A percentile compares a stretch with the other conserved stretches of the same genome.
These are phyloP conservation scores for Pseudoperonospora humuli DNA, from an alignment of 352 stramenopile species.

Conservation along the genomic window DNA sequence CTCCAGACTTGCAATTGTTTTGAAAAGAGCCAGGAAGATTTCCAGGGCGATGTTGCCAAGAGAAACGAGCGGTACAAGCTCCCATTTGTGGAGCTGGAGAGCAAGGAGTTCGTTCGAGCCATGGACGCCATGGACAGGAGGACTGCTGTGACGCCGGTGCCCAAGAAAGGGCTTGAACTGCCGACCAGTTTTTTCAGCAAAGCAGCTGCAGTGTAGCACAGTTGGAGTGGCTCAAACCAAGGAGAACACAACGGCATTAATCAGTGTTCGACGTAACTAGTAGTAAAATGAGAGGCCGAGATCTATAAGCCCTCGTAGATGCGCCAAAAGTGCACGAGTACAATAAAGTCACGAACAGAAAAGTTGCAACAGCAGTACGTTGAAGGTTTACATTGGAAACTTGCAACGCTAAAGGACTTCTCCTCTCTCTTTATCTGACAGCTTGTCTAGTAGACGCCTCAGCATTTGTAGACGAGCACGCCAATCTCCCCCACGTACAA, in stretches of 20 bases:
- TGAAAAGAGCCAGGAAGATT: neutral
- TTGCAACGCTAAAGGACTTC: neutral
- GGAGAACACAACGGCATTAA: neutral
- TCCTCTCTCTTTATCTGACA: neutral
- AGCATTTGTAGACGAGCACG: too few species aligned
- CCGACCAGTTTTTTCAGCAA: slow-evolving; percentile 9
- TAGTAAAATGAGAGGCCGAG: slow-evolving; percentile 5
- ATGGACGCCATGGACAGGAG: slow-evolving; percentile 22
- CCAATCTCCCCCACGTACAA: slow-evolving; percentile 90
- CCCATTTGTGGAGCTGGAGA: slow-evolving; percentile 28
- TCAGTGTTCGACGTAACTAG: slow-evolving; percentile 14
- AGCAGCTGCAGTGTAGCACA: slow-evolving; percentile 6
- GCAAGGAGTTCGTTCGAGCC: slow-evolving; percentile 23
- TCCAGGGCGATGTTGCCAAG: slow-evolving; percentile 2
- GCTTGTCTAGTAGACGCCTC: slow-evolving; percentile 1
- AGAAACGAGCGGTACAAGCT: slow-evolving; percentile 24
- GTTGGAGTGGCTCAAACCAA: neutral
- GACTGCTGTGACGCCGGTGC: slow-evolving; percentile 1
- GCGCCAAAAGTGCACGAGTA: slow-evolving; percentile 15
- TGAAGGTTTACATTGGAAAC: slow-evolving; percentile 6
- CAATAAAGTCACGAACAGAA: slow-evolving; percentile 16
- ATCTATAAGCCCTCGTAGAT: slow-evolving; percentile 11
- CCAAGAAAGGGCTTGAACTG: slow-evolving; percentile 9
- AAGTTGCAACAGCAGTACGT: slow-evolving; percentile 1
- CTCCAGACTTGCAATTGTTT: slow-evolving; percentile 12